Evolutionary conservation across 768 basidiomycete genomes (phyloP).

Genomic region (Tricholoma hemisulphureum): DNA sequence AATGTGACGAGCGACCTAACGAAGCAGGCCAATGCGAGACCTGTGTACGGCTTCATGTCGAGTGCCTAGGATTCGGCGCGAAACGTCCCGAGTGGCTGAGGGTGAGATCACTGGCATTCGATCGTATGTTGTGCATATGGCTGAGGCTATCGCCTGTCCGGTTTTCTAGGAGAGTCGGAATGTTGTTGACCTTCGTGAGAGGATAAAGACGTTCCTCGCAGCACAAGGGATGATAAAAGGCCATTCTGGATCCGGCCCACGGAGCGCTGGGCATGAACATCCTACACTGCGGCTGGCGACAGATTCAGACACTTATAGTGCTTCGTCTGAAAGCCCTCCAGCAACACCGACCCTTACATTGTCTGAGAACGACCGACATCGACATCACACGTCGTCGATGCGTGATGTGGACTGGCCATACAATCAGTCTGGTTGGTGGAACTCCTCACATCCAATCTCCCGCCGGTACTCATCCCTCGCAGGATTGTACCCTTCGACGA

Average conservation of each 20-base stretch:
- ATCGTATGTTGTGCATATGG: neutral
- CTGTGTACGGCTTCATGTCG: constrained; percentile 75
- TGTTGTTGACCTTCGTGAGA: constrained; percentile 67
- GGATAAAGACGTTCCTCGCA: constrained; percentile 76
- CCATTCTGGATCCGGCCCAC: constrained; percentile 69
- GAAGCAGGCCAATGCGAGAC: constrained; percentile 66
- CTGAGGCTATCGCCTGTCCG: constrained; percentile 6
- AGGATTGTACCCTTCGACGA: constrained; percentile 11
- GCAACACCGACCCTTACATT: constrained; percentile 26
- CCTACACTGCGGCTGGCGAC: constrained; percentile 53
- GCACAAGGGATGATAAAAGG: constrained; percentile 90
- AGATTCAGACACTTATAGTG: constrained; percentile 31
- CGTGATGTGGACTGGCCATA: constrained; percentile 17
- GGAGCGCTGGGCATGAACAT: constrained; percentile 53
- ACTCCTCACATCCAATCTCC: constrained; percentile 24
- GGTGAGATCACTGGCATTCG: constrained; percentile 47
- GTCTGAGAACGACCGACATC: constrained; percentile 19
- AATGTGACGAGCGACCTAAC: constrained; percentile 78
- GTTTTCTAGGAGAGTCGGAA: constrained; percentile 62
- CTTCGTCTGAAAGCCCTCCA: constrained; percentile 37
- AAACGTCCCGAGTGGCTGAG: constrained; percentile 85
- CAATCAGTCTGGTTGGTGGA: constrained; percentile 16
- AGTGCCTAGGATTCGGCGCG: constrained; percentile 82
- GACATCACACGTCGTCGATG: constrained; percentile 22
- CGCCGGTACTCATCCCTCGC: constrained; percentile 12